Evolutionary conservation across 148 eudicot species (phyloP).

Genomic region (Heliosperma pusillum): DNA sequence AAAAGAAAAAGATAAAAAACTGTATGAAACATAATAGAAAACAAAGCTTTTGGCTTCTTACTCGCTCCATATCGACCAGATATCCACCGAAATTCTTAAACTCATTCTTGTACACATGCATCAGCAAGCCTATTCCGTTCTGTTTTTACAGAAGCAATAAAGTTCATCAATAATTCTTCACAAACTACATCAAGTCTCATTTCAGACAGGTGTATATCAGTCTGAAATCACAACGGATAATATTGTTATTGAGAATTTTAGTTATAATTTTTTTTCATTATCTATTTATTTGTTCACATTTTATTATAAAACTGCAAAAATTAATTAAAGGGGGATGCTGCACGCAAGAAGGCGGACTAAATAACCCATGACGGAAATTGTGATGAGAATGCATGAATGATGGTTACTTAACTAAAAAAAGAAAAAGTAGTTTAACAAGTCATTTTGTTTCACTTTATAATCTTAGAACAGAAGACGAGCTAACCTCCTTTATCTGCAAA

Average conservation of each 20-base stretch:
- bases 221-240: too few species aligned
- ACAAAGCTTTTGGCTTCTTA: not conserved
- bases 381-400: not conserved
- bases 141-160: constrained; percentile 14
- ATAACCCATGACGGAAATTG: not conserved
- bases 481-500: constrained; percentile 85
- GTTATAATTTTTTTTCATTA: too few species aligned
- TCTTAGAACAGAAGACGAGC: not conserved
- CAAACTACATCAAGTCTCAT: too few species aligned
- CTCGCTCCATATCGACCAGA: constrained; percentile 50
- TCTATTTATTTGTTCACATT: too few species aligned
- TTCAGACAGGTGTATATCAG: too few species aligned
- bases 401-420: too few species aligned
- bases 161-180: not conserved
- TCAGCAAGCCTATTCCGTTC: constrained; percentile 79
- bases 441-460: not conserved
- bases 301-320: too few species aligned
- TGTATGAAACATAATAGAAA: not conserved
- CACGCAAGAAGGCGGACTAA: too few species aligned
- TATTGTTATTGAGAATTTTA: too few species aligned
- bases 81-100: constrained; percentile 65
- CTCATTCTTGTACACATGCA: constrained; percentile 83
- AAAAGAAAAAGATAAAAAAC: not conserved
- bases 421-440: too few species aligned
- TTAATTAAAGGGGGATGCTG: too few species aligned